Conservation (phyloP, 495 filamentous ascomycete genomes). For the Tuber brumale region DNA sequence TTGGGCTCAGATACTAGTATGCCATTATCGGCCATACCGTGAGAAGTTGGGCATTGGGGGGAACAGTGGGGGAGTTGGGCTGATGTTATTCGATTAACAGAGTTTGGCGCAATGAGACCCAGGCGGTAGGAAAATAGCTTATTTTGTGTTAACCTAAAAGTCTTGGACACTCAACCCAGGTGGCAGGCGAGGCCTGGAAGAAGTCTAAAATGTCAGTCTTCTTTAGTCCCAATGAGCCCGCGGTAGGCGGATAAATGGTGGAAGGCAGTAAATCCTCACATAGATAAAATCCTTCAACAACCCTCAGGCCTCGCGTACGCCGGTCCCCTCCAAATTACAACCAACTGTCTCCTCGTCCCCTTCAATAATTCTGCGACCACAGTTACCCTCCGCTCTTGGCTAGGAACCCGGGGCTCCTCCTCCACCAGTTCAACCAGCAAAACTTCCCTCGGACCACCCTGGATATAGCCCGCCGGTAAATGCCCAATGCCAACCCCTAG, state of each 20-base stretch:
- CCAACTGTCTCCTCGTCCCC: slow-evolving; percentile 51
- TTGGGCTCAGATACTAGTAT: not conserved
- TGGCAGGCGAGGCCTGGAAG: too few species aligned
- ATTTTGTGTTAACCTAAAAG: too few species aligned
- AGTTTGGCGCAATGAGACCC: not conserved
- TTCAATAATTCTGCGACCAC: slow-evolving; percentile 48
- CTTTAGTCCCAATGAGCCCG: not conserved
- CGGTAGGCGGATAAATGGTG: not conserved
- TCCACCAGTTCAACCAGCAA: slow-evolving; percentile 41
- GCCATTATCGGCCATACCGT: not conserved
- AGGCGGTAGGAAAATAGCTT: too few species aligned
- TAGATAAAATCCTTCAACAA: slow-evolving; percentile 49
- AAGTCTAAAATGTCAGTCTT: too few species aligned
- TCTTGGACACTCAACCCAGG: too few species aligned
- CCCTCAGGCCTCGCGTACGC: slow-evolving; percentile 54
- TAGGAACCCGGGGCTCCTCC: slow-evolving; percentile 45
- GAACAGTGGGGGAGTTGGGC: not conserved
- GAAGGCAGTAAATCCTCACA: slow-evolving; percentile 2
- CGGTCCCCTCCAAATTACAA: slow-evolving; percentile 58
- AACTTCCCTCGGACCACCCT: slow-evolving; percentile 14
- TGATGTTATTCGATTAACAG: not conserved
- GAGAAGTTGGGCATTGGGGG: not conserved
- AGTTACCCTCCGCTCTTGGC: slow-evolving; percentile 46
- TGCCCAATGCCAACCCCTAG: slow-evolving; percentile 57
- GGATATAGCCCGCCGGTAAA: slow-evolving; percentile 57